phyloP scores from a whole-genome alignment of 345 rosid genomes.

The Leavenworthia alabamica region DNA sequence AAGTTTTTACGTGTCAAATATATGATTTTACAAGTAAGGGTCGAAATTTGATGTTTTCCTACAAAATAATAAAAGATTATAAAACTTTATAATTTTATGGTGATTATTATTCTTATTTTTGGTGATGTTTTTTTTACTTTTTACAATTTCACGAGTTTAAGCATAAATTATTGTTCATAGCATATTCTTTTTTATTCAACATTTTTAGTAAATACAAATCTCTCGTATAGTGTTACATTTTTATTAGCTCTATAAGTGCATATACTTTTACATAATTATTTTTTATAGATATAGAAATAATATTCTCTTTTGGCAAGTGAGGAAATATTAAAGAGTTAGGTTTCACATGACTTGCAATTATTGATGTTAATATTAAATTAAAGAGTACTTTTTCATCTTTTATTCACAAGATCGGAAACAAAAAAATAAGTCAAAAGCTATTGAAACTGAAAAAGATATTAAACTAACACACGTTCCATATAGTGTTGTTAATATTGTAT shows the following conservation, averaged over 20 bases:
- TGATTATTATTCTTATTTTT: background rate
- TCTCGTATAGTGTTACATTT: background rate
- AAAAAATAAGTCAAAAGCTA: conserved; percentile 23
- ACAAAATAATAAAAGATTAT: too few species aligned
- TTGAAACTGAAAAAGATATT: conserved; percentile 13
- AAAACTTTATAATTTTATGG: background rate
- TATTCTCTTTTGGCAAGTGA: conserved; percentile 23
- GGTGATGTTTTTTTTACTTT: background rate
- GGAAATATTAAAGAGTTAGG: conserved; percentile 16
- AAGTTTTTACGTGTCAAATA: background rate
- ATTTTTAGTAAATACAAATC: background rate
- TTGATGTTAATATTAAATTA: conserved; percentile 15
- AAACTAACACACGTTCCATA: conserved; percentile 21
- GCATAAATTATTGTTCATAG: background rate
- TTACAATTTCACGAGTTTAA: background rate
- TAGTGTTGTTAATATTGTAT: background rate
- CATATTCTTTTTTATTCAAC: background rate
- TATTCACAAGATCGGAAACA: conserved; percentile 26
- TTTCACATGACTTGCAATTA: conserved; percentile 31
- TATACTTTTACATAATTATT: background rate
- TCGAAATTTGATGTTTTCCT: background rate
- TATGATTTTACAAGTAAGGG: background rate
- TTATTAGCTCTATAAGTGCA: background rate
- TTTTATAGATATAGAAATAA: background rate
- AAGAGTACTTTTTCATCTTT: conserved; percentile 7